Percentiles rank a stretch among this genome's conserved stretches.
phyloP scores from a whole-genome alignment of 495 filamentous ascomycete genomes.

The Penicillium longicatenatum region DNA sequence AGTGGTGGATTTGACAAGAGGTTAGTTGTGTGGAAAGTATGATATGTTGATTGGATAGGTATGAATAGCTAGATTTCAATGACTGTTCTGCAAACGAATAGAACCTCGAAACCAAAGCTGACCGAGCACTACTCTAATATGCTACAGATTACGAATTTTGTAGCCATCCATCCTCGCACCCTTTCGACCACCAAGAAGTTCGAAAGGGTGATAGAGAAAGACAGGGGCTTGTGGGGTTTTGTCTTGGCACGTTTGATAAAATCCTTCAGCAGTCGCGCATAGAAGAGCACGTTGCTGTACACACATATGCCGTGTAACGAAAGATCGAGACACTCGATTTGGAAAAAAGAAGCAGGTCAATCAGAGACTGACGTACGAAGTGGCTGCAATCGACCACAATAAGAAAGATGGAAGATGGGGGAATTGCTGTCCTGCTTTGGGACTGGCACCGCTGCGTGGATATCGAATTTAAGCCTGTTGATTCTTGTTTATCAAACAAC shows the following conservation, averaged over 20 bases:
- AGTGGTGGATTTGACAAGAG: slow-evolving; percentile 71
- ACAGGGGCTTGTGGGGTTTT: slow-evolving; percentile 53
- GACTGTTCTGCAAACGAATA: too few species aligned
- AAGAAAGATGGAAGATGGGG: slow-evolving; percentile 9
- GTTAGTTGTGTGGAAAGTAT: slow-evolving; percentile 60
- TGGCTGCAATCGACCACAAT: not conserved
- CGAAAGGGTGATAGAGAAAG: slow-evolving; percentile 87
- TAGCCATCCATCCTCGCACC: slow-evolving; percentile 91
- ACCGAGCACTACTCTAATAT: slow-evolving; percentile 8
- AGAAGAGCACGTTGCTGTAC: slow-evolving; percentile 86
- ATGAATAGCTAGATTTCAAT: not conserved
- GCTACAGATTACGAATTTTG: slow-evolving; percentile 47
- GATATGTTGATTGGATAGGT: not conserved
- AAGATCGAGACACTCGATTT: slow-evolving; percentile 18
- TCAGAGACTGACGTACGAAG: slow-evolving; percentile 1
- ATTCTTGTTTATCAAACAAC: slow-evolving; percentile 37
- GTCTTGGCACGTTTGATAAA: slow-evolving; percentile 87
- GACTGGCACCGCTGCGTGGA: slow-evolving; percentile 27
- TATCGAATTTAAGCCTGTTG: slow-evolving; percentile 41
- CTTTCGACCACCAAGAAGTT: slow-evolving; percentile 56
- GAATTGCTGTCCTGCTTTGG: slow-evolving; percentile 16
- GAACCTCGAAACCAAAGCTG: too few species aligned
- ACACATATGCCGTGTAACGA: slow-evolving; percentile 88
- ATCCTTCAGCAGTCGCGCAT: slow-evolving; percentile 96
- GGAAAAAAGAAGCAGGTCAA: not conserved